phyloP scores from a whole-genome alignment of 2,329 filamentous ascomycete species.

The Diplocarpon mali region DNA sequence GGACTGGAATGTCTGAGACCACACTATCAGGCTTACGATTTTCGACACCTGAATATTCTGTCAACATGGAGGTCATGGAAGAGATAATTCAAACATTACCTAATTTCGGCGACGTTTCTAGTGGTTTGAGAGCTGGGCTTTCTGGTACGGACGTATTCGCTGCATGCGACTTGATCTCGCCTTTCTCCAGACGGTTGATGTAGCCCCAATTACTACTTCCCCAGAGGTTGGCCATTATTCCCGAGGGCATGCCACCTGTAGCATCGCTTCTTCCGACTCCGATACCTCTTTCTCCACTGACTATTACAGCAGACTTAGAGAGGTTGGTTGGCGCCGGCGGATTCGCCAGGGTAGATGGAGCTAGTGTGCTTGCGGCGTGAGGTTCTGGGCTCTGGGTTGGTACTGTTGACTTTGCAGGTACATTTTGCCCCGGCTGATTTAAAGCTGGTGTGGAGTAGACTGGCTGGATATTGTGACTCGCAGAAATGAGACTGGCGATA shows the following conservation, averaged over 20 bases:
- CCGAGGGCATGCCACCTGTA: slow-evolving; percentile 65
- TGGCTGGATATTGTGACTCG: slow-evolving; percentile 69
- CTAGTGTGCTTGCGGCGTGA: slow-evolving; percentile 50
- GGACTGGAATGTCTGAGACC: slow-evolving; percentile 10
- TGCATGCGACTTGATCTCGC: slow-evolving; percentile 32
- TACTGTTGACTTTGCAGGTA: slow-evolving; percentile 28
- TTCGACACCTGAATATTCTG: slow-evolving; percentile 13
- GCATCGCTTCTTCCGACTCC: slow-evolving; percentile 48
- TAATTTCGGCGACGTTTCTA: slow-evolving; percentile 21
- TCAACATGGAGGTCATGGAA: background rate
- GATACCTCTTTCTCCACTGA: slow-evolving; percentile 66
- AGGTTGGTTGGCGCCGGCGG: slow-evolving; percentile 76
- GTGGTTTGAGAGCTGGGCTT: slow-evolving; percentile 19
- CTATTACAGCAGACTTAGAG: slow-evolving; percentile 73
- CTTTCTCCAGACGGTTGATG: slow-evolving; percentile 48
- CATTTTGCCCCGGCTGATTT: slow-evolving; percentile 14
- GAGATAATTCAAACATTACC: background rate
- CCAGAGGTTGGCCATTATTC: slow-evolving; percentile 89
- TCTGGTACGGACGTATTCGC: slow-evolving; percentile 17
- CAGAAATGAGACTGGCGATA: slow-evolving; percentile 76
- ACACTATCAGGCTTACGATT: slow-evolving; percentile 21
- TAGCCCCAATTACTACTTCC: slow-evolving; percentile 75
- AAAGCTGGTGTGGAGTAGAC: slow-evolving; percentile 38
- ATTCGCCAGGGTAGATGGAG: slow-evolving; percentile 71
- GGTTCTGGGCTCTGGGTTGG: slow-evolving; percentile 33